Evolutionary conservation across 2,329 filamentous ascomycete genomes (phyloP).

Genomic region (Alternaria rosae): DNA sequence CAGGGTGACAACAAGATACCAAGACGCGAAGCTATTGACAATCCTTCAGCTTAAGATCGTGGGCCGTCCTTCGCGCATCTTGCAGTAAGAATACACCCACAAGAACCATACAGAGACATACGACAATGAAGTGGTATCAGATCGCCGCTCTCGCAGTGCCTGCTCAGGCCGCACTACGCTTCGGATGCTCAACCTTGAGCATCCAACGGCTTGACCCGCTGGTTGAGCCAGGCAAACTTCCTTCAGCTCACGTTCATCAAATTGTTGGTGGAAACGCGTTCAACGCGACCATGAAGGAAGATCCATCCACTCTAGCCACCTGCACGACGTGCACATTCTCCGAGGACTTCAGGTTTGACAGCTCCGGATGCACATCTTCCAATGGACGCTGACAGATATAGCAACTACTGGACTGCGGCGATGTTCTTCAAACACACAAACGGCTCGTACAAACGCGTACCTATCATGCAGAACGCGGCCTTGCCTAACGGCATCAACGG

Average conservation of each 20-base stretch:
- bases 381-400: not conserved
- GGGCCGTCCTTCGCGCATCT: not conserved
- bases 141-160: constrained; percentile 22
- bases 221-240: constrained; percentile 28
- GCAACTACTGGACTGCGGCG: constrained; percentile 42
- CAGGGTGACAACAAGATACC: not conserved
- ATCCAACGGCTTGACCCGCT: constrained; percentile 40
- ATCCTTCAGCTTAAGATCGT: constrained; percentile 5
- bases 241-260: constrained; percentile 31
- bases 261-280: constrained; percentile 35
- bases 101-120: not conserved
- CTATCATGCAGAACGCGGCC: constrained; percentile 25
- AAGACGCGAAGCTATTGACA: not conserved
- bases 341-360: constrained; percentile 25
- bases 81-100: not conserved
- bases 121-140: constrained; percentile 28
- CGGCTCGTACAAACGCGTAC: constrained; percentile 38
- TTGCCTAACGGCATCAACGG: constrained; percentile 33
- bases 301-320: constrained; percentile 8
- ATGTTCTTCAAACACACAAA: constrained; percentile 41
- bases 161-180: constrained; percentile 32
- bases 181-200: constrained; percentile 32
- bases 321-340: constrained; percentile 29
- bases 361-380: too few relatives aligned
- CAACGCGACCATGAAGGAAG: constrained; percentile 27